phyloP scores from a whole-genome alignment of 2,329 filamentous ascomycete species.

The Sporothrix humicola region DNA sequence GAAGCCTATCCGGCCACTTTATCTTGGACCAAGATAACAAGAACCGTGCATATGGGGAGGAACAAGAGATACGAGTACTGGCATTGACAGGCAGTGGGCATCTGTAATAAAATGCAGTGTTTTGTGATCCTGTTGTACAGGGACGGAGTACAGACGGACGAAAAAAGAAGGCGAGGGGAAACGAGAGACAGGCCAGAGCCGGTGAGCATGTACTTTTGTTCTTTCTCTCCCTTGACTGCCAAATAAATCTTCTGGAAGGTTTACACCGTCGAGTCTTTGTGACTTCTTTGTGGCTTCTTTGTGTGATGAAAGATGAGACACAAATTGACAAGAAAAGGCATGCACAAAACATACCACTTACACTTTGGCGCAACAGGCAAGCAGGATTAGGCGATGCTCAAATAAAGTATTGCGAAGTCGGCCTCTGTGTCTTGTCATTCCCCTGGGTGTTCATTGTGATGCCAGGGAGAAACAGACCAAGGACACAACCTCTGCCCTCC shows the following conservation, averaged over 20 bases:
- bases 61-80: not conserved
- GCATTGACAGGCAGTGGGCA: not conserved
- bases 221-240: not conserved
- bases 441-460: not conserved
- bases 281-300: not conserved
- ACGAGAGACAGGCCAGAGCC: not conserved
- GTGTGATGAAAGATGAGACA: conserved; percentile 26
- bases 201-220: conserved; percentile 7
- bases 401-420: conserved; percentile 8
- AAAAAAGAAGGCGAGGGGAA: not conserved
- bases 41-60: conserved; percentile 4
- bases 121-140: not conserved
- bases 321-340: not conserved
- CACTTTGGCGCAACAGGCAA: not conserved
- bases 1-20: conserved; percentile 1
- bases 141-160: not conserved
- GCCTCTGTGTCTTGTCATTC: not conserved
- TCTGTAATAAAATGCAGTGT: not conserved
- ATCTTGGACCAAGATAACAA: conserved; percentile 22
- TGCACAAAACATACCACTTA: not conserved
- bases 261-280: not conserved
- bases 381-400: conserved; percentile 14
- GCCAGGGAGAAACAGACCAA: not conserved
- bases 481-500: not conserved
- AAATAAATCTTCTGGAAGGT: not conserved